Percentiles rank a stretch among this genome's conserved stretches.
These are phyloP conservation scores for Candida verbasci DNA, from an alignment of 805 yeast genomes.

Conservation along the genomic window DNA sequence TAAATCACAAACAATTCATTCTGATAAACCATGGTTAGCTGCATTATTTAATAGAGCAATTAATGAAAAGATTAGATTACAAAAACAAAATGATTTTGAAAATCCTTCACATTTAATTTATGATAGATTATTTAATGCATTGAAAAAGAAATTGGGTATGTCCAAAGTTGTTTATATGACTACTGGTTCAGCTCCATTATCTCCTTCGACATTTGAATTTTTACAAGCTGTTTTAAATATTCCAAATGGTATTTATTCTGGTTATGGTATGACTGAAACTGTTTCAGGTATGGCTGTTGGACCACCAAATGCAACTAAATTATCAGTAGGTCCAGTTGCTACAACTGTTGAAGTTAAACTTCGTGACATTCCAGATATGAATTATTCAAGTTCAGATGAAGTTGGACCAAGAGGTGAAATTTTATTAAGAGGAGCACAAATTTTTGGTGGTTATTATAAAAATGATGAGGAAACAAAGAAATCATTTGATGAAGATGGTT, in stretches of 20 bases:
- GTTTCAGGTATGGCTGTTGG: slow-evolving; percentile 53
- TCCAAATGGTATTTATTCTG: slow-evolving; percentile 47
- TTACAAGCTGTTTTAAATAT: slow-evolving; percentile 55
- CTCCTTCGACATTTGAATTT: slow-evolving; percentile 55
- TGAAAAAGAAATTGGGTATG: slow-evolving; percentile 30
- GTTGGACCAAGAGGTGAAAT: slow-evolving; percentile 48
- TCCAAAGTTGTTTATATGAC: slow-evolving; percentile 22
- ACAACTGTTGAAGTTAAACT: slow-evolving; percentile 49
- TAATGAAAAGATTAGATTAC: slow-evolving; percentile 22
- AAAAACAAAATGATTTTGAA: slow-evolving; percentile 45
- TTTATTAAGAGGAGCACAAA: slow-evolving; percentile 52
- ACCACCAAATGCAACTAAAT: slow-evolving; percentile 24
- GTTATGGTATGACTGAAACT: slow-evolving; percentile 66
- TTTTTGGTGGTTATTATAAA: slow-evolving; percentile 47
- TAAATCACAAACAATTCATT: slow-evolving; percentile 40
- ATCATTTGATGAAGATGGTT: slow-evolving; percentile 43
- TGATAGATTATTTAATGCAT: slow-evolving; percentile 24
- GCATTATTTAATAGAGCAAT: slow-evolving; percentile 23
- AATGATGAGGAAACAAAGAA: slow-evolving; percentile 45
- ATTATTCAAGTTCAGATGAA: slow-evolving; percentile 32
- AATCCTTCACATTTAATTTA: slow-evolving; percentile 25
- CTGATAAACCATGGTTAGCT: slow-evolving; percentile 24
- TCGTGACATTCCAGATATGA: slow-evolving; percentile 60
- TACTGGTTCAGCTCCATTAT: slow-evolving; percentile 65
- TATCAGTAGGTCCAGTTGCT: slow-evolving; percentile 28